A percentile compares a stretch with the other conserved stretches of the same genome.
These are phyloP conservation scores for Alnus rubra DNA, from an alignment of 306 rosid genomes.

Conservation along the genomic window DNA sequence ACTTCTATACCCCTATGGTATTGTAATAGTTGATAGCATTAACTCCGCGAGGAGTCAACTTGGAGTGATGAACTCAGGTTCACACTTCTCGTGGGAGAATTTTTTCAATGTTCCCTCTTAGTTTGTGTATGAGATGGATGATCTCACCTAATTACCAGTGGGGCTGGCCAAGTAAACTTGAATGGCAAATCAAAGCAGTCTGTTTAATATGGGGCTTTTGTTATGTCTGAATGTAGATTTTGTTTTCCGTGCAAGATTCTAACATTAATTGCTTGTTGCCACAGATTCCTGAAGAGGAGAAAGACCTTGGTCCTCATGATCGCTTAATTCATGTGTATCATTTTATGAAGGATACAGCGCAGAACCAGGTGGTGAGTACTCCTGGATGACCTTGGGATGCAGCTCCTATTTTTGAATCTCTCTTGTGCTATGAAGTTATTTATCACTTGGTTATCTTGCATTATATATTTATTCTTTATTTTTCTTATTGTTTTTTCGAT, in stretches of 20 bases:
- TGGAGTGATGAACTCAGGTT: not conserved
- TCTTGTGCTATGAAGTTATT: not conserved
- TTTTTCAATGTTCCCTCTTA: not conserved
- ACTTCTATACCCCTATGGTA: too few relatives aligned
- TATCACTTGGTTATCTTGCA: not conserved
- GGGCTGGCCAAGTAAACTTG: not conserved
- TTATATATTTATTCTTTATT: not conserved
- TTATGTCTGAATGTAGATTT: not conserved
- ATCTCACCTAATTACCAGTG: not conserved
- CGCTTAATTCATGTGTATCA: slow-evolving; percentile 86
- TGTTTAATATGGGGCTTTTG: not conserved
- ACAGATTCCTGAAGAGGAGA: slow-evolving; percentile 91
- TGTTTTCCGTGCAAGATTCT: not conserved
- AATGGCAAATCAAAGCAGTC: not conserved
- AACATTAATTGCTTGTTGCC: not conserved
- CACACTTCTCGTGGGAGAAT: not conserved
- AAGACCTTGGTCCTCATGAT: slow-evolving; percentile 69
- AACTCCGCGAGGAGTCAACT: not conserved
- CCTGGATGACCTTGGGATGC: not conserved
- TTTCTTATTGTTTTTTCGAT: slow-evolving; percentile 11
- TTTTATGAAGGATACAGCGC: slow-evolving; percentile 79
- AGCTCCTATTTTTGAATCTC: not conserved
- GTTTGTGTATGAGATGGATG: not conserved
- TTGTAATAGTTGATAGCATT: not conserved
- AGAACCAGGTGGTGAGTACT: slow-evolving; percentile 59